Percentiles rank a stretch among this genome's conserved stretches.
These are phyloP conservation scores for Gnomoniopsis smithogilvyi DNA, from an alignment of 2,329 filamentous ascomycete genomes.

Conservation along the genomic window DNA sequence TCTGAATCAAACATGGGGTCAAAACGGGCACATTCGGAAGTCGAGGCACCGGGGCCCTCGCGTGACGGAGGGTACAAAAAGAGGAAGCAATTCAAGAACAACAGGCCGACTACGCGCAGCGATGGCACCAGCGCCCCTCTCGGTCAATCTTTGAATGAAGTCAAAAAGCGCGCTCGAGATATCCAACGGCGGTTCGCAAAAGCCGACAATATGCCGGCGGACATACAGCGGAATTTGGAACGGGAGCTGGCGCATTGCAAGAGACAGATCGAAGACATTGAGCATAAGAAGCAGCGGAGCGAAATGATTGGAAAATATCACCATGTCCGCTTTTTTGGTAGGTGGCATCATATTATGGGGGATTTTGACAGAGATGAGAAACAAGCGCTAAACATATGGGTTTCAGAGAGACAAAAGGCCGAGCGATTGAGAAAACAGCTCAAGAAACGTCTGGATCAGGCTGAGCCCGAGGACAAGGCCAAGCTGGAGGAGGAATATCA, in stretches of 20 bases:
- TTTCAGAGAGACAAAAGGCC: conserved; percentile 68
- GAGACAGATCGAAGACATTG: conserved; percentile 58
- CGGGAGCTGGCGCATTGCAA: conserved; percentile 66
- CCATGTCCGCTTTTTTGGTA: conserved; percentile 82
- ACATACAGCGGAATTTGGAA: conserved; percentile 66
- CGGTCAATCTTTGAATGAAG: conserved; percentile 22
- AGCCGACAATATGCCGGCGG: conserved; percentile 61
- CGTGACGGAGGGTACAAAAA: conserved; percentile 20
- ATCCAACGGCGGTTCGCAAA: conserved; percentile 64
- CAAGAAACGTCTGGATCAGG: conserved; percentile 51
- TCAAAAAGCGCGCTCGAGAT: conserved; percentile 70
- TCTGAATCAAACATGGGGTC: conserved; percentile 24
- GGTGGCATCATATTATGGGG: conserved; percentile 20
- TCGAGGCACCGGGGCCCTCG: conserved; percentile 19
- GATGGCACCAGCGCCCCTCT: conserved; percentile 46
- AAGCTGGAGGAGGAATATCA: conserved; percentile 58
- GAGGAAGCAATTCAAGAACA: conserved; percentile 32
- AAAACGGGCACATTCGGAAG: conserved; percentile 27
- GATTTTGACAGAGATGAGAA: neutral
- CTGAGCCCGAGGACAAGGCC: conserved; percentile 48
- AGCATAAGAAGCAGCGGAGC: conserved; percentile 58
- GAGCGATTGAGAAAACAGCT: conserved; percentile 64
- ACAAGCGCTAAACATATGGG: neutral
- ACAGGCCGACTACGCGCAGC: conserved; percentile 37
- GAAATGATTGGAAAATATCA: conserved; percentile 78